Conservation (phyloP, 2,329 filamentous ascomycete species). For the Cladobotryum protrusum region DNA sequence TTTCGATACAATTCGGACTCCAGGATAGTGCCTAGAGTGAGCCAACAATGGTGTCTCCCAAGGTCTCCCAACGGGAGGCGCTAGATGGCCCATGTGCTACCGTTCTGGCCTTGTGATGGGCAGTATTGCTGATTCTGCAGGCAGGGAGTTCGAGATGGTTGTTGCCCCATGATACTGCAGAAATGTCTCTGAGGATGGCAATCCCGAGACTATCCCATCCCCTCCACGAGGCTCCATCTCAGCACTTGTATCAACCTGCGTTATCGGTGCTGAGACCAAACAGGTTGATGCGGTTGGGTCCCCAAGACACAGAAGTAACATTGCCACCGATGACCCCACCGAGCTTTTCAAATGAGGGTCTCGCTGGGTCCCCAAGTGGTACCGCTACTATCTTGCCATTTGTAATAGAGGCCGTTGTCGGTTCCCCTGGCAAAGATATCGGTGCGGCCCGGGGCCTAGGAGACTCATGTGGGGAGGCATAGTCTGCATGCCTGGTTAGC, state of each 20-base stretch:
- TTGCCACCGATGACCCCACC: conserved; percentile 14
- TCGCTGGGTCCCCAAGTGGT: conserved; percentile 2
- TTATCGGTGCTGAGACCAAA: conserved; percentile 18
- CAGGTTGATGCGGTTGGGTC: conserved; percentile 18
- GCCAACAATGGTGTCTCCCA: conserved; percentile 20
- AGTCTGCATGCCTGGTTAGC: too few relatives aligned
- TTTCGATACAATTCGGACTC: conserved; percentile 18
- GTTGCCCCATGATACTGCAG: conserved; percentile 20
- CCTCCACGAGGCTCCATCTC: conserved; percentile 15
- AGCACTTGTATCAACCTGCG: conserved; percentile 18
- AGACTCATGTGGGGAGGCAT: conserved; percentile 19
- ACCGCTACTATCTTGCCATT: conserved; percentile 7
- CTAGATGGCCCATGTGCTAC: conserved; percentile 19
- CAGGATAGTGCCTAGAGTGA: conserved; percentile 20
- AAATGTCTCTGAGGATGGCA: conserved; percentile 19
- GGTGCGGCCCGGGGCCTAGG: conserved; percentile 20
- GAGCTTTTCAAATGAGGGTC: conserved; percentile 14
- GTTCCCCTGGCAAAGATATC: conserved; percentile 24
- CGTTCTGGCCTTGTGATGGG: conserved; percentile 21
- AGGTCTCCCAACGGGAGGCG: conserved; percentile 16
- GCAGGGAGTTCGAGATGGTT: conserved; percentile 25
- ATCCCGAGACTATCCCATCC: conserved; percentile 23
- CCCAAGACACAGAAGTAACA: conserved; percentile 20
- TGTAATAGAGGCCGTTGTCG: conserved; percentile 15
- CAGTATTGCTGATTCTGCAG: conserved; percentile 22